Percentiles rank a stretch among this genome's conserved stretches.
These are phyloP conservation scores for Torulaspora indica DNA, from an alignment of 805 yeast genomes.

Conservation along the genomic window DNA sequence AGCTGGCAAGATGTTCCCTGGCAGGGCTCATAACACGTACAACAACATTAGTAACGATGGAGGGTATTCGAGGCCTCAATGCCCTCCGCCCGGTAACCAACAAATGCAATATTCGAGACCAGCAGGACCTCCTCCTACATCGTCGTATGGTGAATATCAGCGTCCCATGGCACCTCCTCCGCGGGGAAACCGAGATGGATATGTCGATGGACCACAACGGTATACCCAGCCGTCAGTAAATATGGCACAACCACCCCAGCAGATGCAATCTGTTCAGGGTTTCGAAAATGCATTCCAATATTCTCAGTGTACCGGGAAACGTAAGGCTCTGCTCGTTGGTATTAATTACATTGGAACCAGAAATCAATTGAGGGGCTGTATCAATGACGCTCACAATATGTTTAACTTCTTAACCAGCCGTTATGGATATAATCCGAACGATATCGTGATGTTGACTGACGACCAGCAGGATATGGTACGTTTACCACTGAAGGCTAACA, in stretches of 20 bases:
- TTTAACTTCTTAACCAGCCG: conserved; percentile 39
- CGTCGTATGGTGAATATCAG: conserved; percentile 8
- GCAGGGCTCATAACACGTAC: conserved; percentile 35
- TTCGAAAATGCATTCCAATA: conserved; percentile 44
- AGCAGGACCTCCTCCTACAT: conserved; percentile 17
- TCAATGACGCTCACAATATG: conserved; percentile 66
- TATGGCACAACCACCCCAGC: conserved; percentile 23
- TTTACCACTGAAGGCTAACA: conserved; percentile 65
- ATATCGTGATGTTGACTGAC: conserved; percentile 58
- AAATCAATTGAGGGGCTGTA: conserved; percentile 67
- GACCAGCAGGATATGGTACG: conserved; percentile 44
- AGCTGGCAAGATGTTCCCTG: conserved; percentile 29
- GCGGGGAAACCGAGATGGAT: conserved; percentile 8
- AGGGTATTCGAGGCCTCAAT: conserved; percentile 5
- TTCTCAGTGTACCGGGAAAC: conserved; percentile 65
- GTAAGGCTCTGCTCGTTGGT: conserved; percentile 74
- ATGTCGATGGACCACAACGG: conserved; percentile 18
- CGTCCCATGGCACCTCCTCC: conserved; percentile 25
- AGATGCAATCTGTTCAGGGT: conserved; percentile 21
- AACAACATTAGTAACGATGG: conserved; percentile 16
- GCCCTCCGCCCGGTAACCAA: conserved; percentile 11
- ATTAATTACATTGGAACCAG: conserved; percentile 67
- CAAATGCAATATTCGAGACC: conserved; percentile 17
- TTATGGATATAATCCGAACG: conserved; percentile 49
- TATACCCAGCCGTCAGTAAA: conserved; percentile 23